Base-by-base conservation (phyloP, 2,329 filamentous ascomycete genomes). In the Ampelomyces quisqualis region DNA sequence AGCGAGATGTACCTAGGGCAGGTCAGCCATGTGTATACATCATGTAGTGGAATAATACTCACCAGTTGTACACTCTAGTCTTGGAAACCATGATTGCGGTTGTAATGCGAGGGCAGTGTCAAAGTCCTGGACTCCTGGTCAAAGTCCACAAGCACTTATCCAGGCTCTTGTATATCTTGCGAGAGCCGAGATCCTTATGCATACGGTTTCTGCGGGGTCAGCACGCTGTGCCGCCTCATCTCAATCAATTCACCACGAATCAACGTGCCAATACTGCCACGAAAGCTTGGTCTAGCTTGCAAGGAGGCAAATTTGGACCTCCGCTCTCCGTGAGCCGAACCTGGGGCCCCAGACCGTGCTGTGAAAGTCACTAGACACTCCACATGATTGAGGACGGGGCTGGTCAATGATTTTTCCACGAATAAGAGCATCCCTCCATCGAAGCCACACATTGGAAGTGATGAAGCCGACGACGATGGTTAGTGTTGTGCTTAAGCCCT, bases 1-100 rank as follows among this genome's bases (percentile, higher is more conserved):
- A 85, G 72, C 45, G 81, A 83, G 51, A 85, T 80, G 70, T 83
- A 86, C 81, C 80, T 78, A n/a, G 38, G 5, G 26, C 2, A 34
- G 27, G 43, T 58, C 32, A 56, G 41, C 7, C 18, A n/a, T 21
- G n/a, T 4, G 19, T 14, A n/a, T n/a, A n/a, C n/a, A 22, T 20
- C 10, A 18, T 22, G 10, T 19, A 11, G 13, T 23, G 11, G 18
- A 34, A 9, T 14, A 30, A 20, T 28, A 26, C 24, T 13, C 57
- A 74, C 72, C 73, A 75, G 58, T 77, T 77, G 63, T 76, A 77
- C 34, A 68, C 58, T 50, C 67, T 64, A 48, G 65, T 71, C 9
- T 49, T 40, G 46, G 60, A 50, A 38, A 67, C 61, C 53, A 73
- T 66, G 45, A 37, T 60, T 53, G 47, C 40, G 45, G 28, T 31